Conservation (phyloP, 805 yeast genomes). For the Starmerella ratchasimensis region DNA sequence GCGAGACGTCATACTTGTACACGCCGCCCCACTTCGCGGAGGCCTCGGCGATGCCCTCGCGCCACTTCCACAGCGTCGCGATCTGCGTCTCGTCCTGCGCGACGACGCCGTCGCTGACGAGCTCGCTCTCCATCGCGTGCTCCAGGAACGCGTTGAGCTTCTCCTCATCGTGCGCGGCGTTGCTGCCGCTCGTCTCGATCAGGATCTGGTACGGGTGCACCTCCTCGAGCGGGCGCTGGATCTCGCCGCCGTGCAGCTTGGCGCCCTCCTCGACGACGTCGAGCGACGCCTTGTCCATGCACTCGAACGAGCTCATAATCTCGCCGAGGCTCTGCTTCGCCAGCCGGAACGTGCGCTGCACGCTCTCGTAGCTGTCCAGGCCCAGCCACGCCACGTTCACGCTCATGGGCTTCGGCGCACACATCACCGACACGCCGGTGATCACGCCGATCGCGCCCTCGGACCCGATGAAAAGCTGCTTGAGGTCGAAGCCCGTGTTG, state of each 20-base stretch:
- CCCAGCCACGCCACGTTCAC: slow-evolving; percentile 82
- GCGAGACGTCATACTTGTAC: slow-evolving; percentile 89
- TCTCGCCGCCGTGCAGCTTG: slow-evolving; percentile 33
- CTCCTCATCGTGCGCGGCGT: slow-evolving; percentile 82
- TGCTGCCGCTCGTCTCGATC: slow-evolving; percentile 93
- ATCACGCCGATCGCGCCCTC: slow-evolving; percentile 86
- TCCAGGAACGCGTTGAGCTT: slow-evolving; percentile 79
- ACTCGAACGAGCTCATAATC: slow-evolving; percentile 80
- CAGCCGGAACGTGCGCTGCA: slow-evolving; percentile 61
- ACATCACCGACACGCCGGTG: slow-evolving; percentile 76
- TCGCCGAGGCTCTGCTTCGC: slow-evolving; percentile 73
- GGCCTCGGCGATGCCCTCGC: slow-evolving; percentile 89
- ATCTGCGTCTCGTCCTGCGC: slow-evolving; percentile 91
- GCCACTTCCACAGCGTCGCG: slow-evolving; percentile 80
- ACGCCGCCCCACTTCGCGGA: slow-evolving; percentile 80
- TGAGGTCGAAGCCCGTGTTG: slow-evolving; percentile 86
- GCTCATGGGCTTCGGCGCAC: slow-evolving; percentile 78
- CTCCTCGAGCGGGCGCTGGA: slow-evolving; percentile 64
- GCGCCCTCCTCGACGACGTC: slow-evolving; percentile 35
- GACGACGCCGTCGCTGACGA: slow-evolving; percentile 84
- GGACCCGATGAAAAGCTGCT: slow-evolving; percentile 82
- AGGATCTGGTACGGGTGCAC: slow-evolving; percentile 79
- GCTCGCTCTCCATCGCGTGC: slow-evolving; percentile 65
- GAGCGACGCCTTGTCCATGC: slow-evolving; percentile 48
- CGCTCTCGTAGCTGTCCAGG: slow-evolving; percentile 61